phyloP scores from a whole-genome alignment of 1,139 yeast genomes.

The Pichia sp. region DNA sequence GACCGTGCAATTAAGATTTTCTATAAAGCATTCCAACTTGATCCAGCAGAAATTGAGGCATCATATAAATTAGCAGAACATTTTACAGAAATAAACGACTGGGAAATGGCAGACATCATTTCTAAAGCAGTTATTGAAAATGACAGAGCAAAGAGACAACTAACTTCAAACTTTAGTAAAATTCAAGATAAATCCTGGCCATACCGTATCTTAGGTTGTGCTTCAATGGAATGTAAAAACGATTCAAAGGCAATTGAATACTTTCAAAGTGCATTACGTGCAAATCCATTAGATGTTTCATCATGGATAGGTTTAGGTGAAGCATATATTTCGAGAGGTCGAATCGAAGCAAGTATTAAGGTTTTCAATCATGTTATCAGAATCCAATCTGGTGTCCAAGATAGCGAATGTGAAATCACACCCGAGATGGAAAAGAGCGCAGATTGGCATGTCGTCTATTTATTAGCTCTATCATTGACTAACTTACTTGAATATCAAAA shows the following conservation, averaged over 20 bases:
- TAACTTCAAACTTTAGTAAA: constrained; percentile 31
- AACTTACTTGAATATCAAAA: constrained; percentile 45
- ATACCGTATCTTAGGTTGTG: constrained; percentile 75
- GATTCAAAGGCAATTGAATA: constrained; percentile 78
- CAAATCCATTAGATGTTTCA: constrained; percentile 57
- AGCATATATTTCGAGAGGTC: constrained; percentile 78
- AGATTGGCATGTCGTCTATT: constrained; percentile 54
- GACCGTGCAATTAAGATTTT: constrained; percentile 79
- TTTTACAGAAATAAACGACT: constrained; percentile 60
- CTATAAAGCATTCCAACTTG: constrained; percentile 83
- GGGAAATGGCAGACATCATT: constrained; percentile 80
- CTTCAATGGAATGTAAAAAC: constrained; percentile 64
- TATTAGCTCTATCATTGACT: constrained; percentile 57
- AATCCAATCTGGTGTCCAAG: constrained; percentile 34
- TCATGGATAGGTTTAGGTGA: constrained; percentile 96
- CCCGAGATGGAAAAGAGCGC: constrained; percentile 12
- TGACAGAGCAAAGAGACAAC: constrained; percentile 46
- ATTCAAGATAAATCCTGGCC: constrained; percentile 56
- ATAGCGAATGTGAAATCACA: constrained; percentile 25
- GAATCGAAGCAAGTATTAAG: constrained; percentile 78
- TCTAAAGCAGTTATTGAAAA: constrained; percentile 59
- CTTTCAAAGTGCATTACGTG: constrained; percentile 79
- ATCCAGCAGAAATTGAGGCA: constrained; percentile 66
- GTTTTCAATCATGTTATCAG: constrained; percentile 65
- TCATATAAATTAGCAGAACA: constrained; percentile 67